Evolutionary conservation across 169 alveolate genomes (phyloP).

Genomic region (Cryptosporidium muris): DNA sequence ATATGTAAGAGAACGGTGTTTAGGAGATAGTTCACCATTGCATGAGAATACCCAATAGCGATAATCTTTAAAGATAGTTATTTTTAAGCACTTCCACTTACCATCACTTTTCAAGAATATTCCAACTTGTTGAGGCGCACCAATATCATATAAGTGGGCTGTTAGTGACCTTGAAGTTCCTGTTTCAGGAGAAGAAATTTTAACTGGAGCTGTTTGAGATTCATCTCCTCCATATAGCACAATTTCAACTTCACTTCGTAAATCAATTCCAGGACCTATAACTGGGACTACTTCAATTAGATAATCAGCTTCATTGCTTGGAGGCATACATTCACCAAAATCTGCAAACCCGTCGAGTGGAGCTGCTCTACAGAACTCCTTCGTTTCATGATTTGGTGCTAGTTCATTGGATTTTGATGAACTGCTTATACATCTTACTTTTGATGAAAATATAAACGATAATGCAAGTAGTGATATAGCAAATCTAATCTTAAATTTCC

Average conservation of each 20-base stretch:
- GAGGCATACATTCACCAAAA: constrained; percentile 87
- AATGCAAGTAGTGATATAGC: too few relatives aligned
- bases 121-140: constrained; percentile 83
- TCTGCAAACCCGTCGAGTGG: constrained; percentile 84
- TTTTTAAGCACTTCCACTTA: constrained; percentile 87
- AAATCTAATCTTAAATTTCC: background rate
- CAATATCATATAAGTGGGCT: constrained; percentile 81
- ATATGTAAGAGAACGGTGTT: constrained; percentile 72
- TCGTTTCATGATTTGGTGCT: constrained; percentile 18
- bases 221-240: constrained; percentile 78
- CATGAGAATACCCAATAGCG: constrained; percentile 90
- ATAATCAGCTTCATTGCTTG: constrained; percentile 83
- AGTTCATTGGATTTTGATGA: too few relatives aligned
- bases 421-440: too few relatives aligned
- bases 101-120: constrained; percentile 79
- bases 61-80: constrained; percentile 84
- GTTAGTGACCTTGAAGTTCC: constrained; percentile 81
- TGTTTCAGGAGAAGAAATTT: constrained; percentile 78
- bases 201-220: constrained; percentile 82
- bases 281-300: constrained; percentile 84
- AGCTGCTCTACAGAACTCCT: constrained; percentile 88
- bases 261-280: constrained; percentile 78
- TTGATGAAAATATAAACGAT: too few relatives aligned
- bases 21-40: constrained; percentile 77
- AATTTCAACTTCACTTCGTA: constrained; percentile 79